Evolutionary conservation across 1,139 yeast genomes (phyloP).

Genomic region (Groenewaldozyma sp.): DNA sequence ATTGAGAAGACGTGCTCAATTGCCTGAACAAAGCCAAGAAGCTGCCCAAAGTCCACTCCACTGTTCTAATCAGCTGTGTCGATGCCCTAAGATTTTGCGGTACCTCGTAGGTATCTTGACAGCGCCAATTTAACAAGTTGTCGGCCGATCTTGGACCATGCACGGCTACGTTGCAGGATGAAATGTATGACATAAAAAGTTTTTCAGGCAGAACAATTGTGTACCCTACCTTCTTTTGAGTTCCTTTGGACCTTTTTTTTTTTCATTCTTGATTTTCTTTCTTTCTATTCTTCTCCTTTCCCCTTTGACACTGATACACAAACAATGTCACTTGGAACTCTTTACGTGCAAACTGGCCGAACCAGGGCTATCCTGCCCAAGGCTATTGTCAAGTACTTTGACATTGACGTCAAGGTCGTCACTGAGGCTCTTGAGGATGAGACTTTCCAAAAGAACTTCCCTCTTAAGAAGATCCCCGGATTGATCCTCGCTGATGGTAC

Average conservation of each 20-base stretch:
- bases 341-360: conserved; percentile 16
- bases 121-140: too few species aligned
- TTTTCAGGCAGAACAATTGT: too few species aligned
- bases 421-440: conserved; percentile 39
- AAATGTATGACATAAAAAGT: too few species aligned
- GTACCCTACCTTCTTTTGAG: too few species aligned
- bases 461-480: conserved; percentile 67
- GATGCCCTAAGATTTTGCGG: too few species aligned
- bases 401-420: conserved; percentile 55
- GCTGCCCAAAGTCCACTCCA: too few species aligned
- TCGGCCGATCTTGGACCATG: too few species aligned
- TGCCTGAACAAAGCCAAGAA: too few species aligned
- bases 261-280: background rate
- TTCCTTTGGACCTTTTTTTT: background rate
- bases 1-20: too few species aligned
- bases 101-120: too few species aligned
- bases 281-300: conserved; percentile 1
- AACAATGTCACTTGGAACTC: conserved; percentile 28
- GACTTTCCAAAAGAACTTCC: conserved; percentile 51
- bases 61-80: too few species aligned
- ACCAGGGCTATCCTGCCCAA: conserved; percentile 39
- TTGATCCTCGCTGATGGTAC: conserved; percentile 73
- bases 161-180: too few species aligned
- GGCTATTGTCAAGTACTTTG: conserved; percentile 60
- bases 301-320: background rate